Evolutionary conservation across 2,329 filamentous ascomycete genomes (phyloP).

Genomic region (Rosellinia necatrix): DNA sequence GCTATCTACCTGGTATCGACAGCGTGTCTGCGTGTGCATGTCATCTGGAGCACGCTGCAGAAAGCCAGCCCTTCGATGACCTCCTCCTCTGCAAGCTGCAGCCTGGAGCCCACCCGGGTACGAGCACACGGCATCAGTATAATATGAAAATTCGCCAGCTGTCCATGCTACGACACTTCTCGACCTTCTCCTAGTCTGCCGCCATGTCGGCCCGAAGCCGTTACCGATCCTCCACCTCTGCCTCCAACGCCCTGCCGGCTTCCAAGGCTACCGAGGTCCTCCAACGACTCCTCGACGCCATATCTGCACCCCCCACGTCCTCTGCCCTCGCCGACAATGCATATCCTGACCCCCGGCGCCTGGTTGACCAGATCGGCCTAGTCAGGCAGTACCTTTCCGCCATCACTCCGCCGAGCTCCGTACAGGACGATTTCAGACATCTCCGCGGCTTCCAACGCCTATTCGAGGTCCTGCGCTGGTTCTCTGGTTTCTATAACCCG

Average conservation of each 20-base stretch:
- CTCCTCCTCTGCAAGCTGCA: conserved; percentile 32
- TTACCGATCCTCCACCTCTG: conserved; percentile 67
- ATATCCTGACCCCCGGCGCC: conserved; percentile 54
- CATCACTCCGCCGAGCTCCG: conserved; percentile 49
- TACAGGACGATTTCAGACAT: conserved; percentile 82
- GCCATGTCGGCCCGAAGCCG: conserved; percentile 60
- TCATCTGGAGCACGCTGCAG: too few species aligned
- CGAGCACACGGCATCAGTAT: conserved; percentile 31
- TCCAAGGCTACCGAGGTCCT: conserved; percentile 67
- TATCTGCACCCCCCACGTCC: conserved; percentile 45
- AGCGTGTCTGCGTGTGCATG: conserved; percentile 2
- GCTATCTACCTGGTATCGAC: neutral
- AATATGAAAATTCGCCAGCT: conserved; percentile 35
- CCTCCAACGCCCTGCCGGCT: conserved; percentile 58
- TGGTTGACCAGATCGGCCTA: conserved; percentile 63
- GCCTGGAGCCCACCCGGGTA: conserved; percentile 39
- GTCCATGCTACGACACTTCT: conserved; percentile 19
- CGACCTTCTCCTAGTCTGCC: conserved; percentile 24
- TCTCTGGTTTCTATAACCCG: conserved; percentile 78
- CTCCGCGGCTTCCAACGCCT: conserved; percentile 78
- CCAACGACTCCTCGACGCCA: conserved; percentile 56
- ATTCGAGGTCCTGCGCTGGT: conserved; percentile 69
- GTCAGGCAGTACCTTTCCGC: conserved; percentile 67
- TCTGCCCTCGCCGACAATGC: conserved; percentile 40
- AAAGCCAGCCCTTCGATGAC: conserved; percentile 37